Evolutionary conservation across 768 basidiomycete genomes (phyloP).

Genomic region (Albatrellus ellisii): DNA sequence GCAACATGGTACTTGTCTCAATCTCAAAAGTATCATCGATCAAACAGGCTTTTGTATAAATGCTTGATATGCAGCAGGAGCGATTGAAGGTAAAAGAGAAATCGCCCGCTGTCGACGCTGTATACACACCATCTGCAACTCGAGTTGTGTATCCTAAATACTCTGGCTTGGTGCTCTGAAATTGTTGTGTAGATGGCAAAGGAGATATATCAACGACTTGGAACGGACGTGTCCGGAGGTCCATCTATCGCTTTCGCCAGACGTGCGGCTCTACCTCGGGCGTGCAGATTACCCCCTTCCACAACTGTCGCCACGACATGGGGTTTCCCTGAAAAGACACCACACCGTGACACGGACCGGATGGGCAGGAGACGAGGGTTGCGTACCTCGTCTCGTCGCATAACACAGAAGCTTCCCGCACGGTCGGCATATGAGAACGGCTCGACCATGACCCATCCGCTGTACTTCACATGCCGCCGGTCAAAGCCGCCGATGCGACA

Average conservation of each 20-base stretch:
- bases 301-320: constrained; percentile 65
- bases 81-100: no score
- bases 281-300: constrained; percentile 48
- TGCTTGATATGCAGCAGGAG: no score
- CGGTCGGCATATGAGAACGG: constrained; percentile 29
- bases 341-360: not conserved
- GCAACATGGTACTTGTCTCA: no score
- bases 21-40: no score
- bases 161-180: no score
- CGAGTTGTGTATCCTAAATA: no score
- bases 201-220: no score
- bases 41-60: no score
- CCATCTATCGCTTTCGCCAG: constrained; percentile 17
- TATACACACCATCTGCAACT: no score
- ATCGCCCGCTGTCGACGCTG: no score
- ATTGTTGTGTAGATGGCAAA: no score
- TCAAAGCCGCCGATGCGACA: constrained; percentile 56
- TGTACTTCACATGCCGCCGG: constrained; percentile 45
- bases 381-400: constrained; percentile 56
- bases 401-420: constrained; percentile 52
- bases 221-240: no score
- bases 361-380: not conserved
- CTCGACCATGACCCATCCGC: constrained; percentile 68
- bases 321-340: constrained; percentile 47
- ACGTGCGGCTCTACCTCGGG: constrained; percentile 47